A percentile compares a stretch with the other conserved stretches of the same genome.
Conservation (phyloP, 148 eudicot species). For the Rhododendron kiyosumense region DNA sequence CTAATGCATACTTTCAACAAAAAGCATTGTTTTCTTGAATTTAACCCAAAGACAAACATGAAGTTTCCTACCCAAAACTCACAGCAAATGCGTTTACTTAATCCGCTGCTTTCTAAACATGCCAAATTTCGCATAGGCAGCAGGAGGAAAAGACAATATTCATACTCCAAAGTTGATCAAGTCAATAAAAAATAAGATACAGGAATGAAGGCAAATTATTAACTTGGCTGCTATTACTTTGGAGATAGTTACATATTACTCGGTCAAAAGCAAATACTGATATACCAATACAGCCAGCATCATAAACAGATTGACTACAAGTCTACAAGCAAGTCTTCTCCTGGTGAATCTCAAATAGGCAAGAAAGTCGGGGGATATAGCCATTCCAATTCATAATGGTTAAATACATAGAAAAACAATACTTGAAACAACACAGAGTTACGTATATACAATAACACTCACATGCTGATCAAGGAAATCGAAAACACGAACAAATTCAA, state of each 20-base stretch:
- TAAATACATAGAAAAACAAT: neutral
- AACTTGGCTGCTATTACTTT: neutral
- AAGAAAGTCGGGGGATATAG: neutral
- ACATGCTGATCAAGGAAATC: neutral
- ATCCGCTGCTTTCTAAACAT: neutral
- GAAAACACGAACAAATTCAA: neutral
- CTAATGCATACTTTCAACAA: neutral
- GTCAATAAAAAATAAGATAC: neutral
- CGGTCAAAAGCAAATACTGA: neutral
- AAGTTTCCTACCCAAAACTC: neutral
- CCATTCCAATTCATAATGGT: neutral
- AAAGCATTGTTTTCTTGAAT: neutral
- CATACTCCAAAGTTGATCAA: neutral
- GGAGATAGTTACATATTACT: neutral
- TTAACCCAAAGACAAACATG: neutral
- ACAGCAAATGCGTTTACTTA: neutral
- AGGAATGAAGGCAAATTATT: neutral
- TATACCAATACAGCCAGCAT: neutral
- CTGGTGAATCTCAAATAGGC: neutral
- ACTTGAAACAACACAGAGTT: neutral
- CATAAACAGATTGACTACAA: neutral
- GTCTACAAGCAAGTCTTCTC: neutral
- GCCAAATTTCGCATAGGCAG: neutral
- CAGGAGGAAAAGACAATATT: neutral
- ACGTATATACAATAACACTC: conserved; percentile 7